These are phyloP conservation scores for Crucibulum laeve DNA, from an alignment of 768 basidiomycete genomes.

Conservation along the genomic window DNA sequence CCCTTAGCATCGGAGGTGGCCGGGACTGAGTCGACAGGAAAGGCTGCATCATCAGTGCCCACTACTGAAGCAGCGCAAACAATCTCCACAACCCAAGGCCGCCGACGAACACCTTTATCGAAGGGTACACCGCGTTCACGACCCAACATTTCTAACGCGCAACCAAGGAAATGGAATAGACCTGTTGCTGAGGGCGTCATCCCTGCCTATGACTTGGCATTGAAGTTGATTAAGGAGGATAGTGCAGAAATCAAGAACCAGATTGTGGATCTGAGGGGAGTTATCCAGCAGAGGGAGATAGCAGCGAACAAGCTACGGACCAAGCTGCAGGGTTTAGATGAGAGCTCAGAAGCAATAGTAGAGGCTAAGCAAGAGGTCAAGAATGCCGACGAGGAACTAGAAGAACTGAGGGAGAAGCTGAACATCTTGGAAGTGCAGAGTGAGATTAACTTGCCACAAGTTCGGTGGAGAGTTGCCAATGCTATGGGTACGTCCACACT, in stretches of 20 bases:
- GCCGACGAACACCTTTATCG: constrained; percentile 23
- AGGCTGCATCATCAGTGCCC: constrained; percentile 1
- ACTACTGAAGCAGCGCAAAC: constrained; percentile 1
- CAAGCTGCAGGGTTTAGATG: constrained; percentile 16
- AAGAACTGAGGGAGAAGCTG: constrained; percentile 42
- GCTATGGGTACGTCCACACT: constrained; percentile 61
- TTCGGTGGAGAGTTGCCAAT: constrained; percentile 73
- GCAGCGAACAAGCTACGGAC: constrained; percentile 16
- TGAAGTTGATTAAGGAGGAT: constrained; percentile 66
- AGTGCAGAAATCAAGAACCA: constrained; percentile 43
- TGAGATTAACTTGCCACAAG: constrained; percentile 78
- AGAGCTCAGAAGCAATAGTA: constrained; percentile 17
- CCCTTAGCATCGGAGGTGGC: not conserved
- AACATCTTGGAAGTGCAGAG: constrained; percentile 73
- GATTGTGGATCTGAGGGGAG: constrained; percentile 30
- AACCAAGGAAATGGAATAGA: constrained; percentile 59
- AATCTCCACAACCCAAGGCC: constrained; percentile 17
- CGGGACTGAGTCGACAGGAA: not conserved
- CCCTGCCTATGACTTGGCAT: constrained; percentile 82
- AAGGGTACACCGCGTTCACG: constrained; percentile 32
- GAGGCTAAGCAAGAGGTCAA: constrained; percentile 23
- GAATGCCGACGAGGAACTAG: constrained; percentile 31
- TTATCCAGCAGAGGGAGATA: constrained; percentile 19
- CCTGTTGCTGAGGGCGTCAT: constrained; percentile 60
- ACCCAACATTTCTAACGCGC: constrained; percentile 45